Percentiles rank a stretch among this genome's conserved stretches.
These are phyloP conservation scores for Epichloe coenophiala DNA, from an alignment of 2,329 filamentous ascomycete species.

Conservation along the genomic window DNA sequence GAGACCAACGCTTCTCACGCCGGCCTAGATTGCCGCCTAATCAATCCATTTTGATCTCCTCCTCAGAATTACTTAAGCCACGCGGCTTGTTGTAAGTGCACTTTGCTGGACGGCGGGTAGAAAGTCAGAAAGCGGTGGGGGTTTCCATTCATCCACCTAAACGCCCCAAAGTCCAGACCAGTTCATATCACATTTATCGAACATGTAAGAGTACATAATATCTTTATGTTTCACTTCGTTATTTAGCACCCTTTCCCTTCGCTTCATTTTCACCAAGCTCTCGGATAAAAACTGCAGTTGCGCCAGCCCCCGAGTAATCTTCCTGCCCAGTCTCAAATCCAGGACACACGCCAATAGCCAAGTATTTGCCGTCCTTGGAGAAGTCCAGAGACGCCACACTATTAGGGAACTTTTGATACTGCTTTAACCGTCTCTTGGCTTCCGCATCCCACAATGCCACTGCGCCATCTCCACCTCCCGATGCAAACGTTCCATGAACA, in stretches of 20 bases:
- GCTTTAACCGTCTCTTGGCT: conserved; percentile 76
- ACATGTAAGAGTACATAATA: background rate
- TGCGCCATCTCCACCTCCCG: conserved; percentile 77
- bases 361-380: conserved; percentile 59
- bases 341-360: conserved; percentile 71
- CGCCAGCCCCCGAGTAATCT: conserved; percentile 58
- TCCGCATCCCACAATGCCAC: conserved; percentile 91
- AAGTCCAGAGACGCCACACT: conserved; percentile 70
- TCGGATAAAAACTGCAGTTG: conserved; percentile 65
- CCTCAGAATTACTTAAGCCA: too few relatives aligned
- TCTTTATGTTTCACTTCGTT: conserved; percentile 8
- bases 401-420: conserved; percentile 74
- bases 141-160: conserved; percentile 14
- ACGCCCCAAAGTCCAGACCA: conserved; percentile 12
- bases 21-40: too few relatives aligned
- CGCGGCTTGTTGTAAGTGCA: too few relatives aligned
- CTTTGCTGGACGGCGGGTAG: too few relatives aligned
- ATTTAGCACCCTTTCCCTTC: conserved; percentile 68
- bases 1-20: too few relatives aligned
- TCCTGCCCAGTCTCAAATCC: conserved; percentile 82
- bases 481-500: conserved; percentile 70
- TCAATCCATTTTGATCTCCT: too few relatives aligned
- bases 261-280: conserved; percentile 81
- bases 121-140: too few relatives aligned
- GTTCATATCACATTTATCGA: background rate